Percentiles rank a stretch among this genome's conserved stretches.
These are phyloP conservation scores for Syzygium aromaticum DNA, from an alignment of 345 rosid species.

Conservation along the genomic window DNA sequence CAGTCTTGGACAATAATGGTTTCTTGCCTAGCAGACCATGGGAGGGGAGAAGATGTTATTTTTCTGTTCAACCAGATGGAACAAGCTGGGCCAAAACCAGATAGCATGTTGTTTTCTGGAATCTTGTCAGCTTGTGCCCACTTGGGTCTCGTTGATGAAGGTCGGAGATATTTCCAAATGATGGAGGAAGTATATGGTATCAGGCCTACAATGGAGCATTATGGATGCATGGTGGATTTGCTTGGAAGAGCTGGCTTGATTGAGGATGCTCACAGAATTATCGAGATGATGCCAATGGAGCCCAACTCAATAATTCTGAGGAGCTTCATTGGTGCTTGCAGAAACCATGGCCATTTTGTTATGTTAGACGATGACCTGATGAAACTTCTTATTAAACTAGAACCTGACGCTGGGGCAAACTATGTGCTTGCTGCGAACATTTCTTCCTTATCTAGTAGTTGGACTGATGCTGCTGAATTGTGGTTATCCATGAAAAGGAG, in stretches of 20 bases:
- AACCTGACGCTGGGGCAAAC: conserved; percentile 15
- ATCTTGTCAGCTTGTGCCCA: conserved; percentile 25
- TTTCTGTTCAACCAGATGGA: conserved; percentile 12
- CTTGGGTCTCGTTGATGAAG: conserved; percentile 18
- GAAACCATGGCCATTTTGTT: conserved; percentile 9
- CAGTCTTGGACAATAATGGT: conserved; percentile 42
- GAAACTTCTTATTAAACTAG: conserved; percentile 8
- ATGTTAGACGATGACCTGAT: background rate
- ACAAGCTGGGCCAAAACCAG: conserved; percentile 11
- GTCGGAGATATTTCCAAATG: conserved; percentile 4
- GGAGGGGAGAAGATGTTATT: conserved; percentile 10
- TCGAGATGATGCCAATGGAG: conserved; percentile 18
- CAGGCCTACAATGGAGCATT: conserved; percentile 17
- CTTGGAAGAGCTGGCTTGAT: conserved; percentile 29
- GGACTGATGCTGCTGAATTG: conserved; percentile 16
- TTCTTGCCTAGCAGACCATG: conserved; percentile 24
- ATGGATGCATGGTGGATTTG: conserved; percentile 28
- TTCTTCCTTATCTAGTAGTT: conserved; percentile 14
- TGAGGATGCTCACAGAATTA: conserved; percentile 12
- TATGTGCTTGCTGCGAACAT: conserved; percentile 15
- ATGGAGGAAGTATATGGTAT: conserved; percentile 8
- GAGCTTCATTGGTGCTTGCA: conserved; percentile 21
- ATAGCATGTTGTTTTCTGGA: conserved; percentile 11
- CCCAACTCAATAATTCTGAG: conserved; percentile 17
- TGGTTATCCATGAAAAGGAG: conserved; percentile 7